A percentile compares a stretch with the other conserved stretches of the same genome.
phyloP scores from a whole-genome alignment of 2,329 filamentous ascomycete species.

The Pseudogymnoascus sp. region DNA sequence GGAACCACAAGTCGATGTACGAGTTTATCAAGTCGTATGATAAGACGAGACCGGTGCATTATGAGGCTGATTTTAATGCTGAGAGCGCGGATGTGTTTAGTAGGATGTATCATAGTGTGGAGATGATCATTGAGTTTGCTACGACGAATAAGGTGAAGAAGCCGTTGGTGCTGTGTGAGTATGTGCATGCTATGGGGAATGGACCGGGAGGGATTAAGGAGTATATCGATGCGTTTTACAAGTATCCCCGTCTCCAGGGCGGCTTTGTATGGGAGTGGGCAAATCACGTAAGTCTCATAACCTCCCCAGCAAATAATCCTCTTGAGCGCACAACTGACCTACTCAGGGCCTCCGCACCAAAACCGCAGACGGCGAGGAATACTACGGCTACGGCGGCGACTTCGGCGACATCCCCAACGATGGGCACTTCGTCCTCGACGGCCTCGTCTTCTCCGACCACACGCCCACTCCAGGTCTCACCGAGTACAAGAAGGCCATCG shows the following conservation, averaged over 20 bases:
- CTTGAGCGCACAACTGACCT: constrained; percentile 1
- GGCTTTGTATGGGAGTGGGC: constrained; percentile 44
- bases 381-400: constrained; percentile 40
- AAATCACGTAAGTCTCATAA: constrained; percentile 28
- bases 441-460: constrained; percentile 35
- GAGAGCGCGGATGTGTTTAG: constrained; percentile 47
- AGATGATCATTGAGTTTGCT: constrained; percentile 32
- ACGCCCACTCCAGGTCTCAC: constrained; percentile 34
- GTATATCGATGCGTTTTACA: constrained; percentile 47
- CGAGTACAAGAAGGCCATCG: constrained; percentile 36
- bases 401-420: constrained; percentile 39
- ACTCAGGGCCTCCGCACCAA: constrained; percentile 31
- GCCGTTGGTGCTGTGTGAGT: constrained; percentile 35
- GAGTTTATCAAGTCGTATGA: constrained; percentile 45
- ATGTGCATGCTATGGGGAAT: constrained; percentile 48
- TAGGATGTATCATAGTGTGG: constrained; percentile 46
- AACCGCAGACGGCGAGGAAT: constrained; percentile 27
- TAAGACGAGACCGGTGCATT: constrained; percentile 46
- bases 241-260: constrained; percentile 46
- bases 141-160: constrained; percentile 26
- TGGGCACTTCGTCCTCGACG: constrained; percentile 38
- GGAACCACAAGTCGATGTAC: constrained; percentile 49
- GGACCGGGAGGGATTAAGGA: constrained; percentile 51
- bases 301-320: neutral
- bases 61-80: constrained; percentile 47